A percentile compares a stretch with the other conserved stretches of the same genome.
Conservation (phyloP, 2,329 filamentous ascomycete genomes). For the Sporothrix variecibatus region DNA sequence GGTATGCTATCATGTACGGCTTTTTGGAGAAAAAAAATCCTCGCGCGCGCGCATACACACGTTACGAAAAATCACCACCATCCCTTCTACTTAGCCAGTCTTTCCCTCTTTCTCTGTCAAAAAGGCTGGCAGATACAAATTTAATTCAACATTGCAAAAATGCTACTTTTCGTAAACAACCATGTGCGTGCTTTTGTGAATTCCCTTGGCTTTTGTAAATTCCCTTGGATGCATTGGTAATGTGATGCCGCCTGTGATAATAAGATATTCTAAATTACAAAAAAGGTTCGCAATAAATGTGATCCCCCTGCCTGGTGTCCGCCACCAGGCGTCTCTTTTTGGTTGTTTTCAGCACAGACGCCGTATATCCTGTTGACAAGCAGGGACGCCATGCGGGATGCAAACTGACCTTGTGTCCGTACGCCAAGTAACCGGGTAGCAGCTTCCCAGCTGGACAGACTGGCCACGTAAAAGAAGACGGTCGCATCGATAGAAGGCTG, state of each 20-base stretch:
- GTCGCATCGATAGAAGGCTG: no score
- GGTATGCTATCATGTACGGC: constrained; percentile 26
- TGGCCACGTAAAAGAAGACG: no score
- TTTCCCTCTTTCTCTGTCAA: background rate
- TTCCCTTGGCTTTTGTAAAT: background rate
- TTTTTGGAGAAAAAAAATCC: constrained; percentile 19
- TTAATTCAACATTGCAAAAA: constrained; percentile 21
- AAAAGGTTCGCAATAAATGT: background rate
- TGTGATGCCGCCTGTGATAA: background rate
- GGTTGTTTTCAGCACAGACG: background rate
- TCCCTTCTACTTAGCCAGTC: background rate
- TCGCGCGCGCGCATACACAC: background rate
- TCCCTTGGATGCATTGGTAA: background rate
- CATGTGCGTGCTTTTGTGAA: background rate
- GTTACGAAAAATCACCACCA: background rate
- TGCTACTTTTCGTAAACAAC: background rate
- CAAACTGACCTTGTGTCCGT: no score
- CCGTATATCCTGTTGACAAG: no score
- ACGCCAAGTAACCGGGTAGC: no score
- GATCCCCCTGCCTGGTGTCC: background rate
- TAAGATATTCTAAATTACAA: constrained; percentile 6
- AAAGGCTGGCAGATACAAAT: constrained; percentile 3
- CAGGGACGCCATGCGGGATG: background rate
- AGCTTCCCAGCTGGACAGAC: no score
- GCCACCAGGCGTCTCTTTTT: background rate